These are phyloP conservation scores for Eucalyptus globulus DNA, from an alignment of 345 rosid genomes.

Conservation along the genomic window DNA sequence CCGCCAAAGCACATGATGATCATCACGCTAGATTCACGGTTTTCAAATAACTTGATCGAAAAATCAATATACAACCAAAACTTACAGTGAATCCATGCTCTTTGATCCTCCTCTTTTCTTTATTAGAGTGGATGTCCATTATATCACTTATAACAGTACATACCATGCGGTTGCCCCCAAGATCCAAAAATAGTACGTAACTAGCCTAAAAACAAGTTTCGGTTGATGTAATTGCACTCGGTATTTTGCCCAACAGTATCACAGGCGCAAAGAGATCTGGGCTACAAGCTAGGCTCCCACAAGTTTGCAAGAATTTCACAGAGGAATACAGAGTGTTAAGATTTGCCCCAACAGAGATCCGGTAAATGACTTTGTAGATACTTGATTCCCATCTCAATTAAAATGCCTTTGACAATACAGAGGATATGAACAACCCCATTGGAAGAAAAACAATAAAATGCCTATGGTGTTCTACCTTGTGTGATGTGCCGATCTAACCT, in stretches of 20 bases:
- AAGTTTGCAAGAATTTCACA: background rate
- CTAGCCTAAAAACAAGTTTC: background rate
- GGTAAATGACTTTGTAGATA: background rate
- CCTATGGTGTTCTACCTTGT: background rate
- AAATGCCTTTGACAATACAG: background rate
- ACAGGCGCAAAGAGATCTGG: background rate
- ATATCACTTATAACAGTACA: background rate
- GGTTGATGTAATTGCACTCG: background rate
- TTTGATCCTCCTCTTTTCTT: background rate
- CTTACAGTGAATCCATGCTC: background rate
- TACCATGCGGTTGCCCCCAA: background rate
- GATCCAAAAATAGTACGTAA: background rate
- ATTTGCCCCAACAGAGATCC: background rate
- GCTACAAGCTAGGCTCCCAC: background rate
- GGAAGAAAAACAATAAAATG: background rate
- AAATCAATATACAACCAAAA: background rate
- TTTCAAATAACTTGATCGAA: background rate
- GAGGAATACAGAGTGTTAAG: background rate
- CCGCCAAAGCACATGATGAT: background rate
- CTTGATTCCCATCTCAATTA: background rate
- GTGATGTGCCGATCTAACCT: background rate
- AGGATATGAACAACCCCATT: background rate
- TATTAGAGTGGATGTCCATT: background rate
- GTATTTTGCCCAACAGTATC: background rate
- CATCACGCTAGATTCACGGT: background rate